Evolutionary conservation across 1,139 yeast species (phyloP), one percentile per base, ranked within the genome.

Genomic region (Debaryomycetaceae sp.): DNA sequence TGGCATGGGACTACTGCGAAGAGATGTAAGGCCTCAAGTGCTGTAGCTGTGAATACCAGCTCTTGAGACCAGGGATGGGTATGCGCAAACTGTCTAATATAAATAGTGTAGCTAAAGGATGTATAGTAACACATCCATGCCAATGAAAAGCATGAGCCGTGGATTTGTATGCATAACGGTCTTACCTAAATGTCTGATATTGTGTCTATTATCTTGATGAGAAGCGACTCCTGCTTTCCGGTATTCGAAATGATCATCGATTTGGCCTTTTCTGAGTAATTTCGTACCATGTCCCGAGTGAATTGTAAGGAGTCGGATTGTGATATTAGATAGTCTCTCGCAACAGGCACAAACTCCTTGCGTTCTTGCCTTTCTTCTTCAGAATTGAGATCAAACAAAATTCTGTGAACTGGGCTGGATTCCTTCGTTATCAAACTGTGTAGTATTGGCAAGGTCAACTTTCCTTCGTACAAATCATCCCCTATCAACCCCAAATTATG

Each of bases 381-480:
- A 6, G 56, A 40, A 22, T 45, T 46, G 14, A 48, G 43, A 5
- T 52, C 53, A 24, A 55, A 57, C 31, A 69, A 50, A 6, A 68
- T 47, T 6, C 45, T 46, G 44, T 57, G 57, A 8, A 70, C 62
- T 1, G 70, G 70, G 2, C 66, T 53, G 9, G 44, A 27, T 7
- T 35, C 17, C 3, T 48, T 38, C n/a, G 45, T 48, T 17, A 39
- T 36, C 36, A 66, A 52, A 48, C 69, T 78, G 62, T 87, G 95
- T 34, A 89, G 77, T 6, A 90, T 81, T 0, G 97, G 97, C 50
- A 87, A 84, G 1, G 95, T 85, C 48, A 86, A 78, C 63, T 90
- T 91, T 0, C 97, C 97, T 61, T 90, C 97, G 0, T 90, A 79
- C 36, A 90, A 74, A 58, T 90, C 97, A 55, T 90, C 97, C 43